Base-by-base conservation (phyloP, 768 basidiomycete genomes). In the Clitopilus hobsonii region DNA sequence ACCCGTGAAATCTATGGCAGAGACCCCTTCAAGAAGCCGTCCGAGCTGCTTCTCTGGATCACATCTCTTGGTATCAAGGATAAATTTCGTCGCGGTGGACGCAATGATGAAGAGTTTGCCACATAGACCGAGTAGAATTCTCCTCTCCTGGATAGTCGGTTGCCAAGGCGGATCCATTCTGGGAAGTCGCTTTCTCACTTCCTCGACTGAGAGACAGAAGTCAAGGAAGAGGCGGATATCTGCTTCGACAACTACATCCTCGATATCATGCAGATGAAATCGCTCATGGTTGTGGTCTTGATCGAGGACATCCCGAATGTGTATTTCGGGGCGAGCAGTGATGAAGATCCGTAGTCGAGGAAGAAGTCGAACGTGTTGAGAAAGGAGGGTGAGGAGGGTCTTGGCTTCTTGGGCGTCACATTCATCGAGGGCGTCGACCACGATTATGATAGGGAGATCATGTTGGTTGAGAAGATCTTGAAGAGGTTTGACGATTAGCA, bases 261-360 rank as follows among this genome's bases (percentile, higher is more conserved):
- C 52, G 38, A 53, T 47, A 18, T 53, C 38, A 25, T 53, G 52
- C 18, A 53, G 52, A 28, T 45, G 38, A 32, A 53, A 53, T 53
- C 52, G 20, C 13, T 45, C 38, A n/a, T 28, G 52, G 14, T 27
- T 20, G 16, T 38, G 14, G 25, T 28, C 27, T 20, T 16, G 26
- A 23, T 6, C 11, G 27, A 20, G 29, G 26, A 53, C 22, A 20
- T 45, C 25, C 16, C 38, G 25, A 11, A 45, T 20, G 6, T 22
- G 26, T 4, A 41, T 14, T 22, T 53, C 52, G 1, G 16, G 27
- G 8, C 18, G 52, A 29, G 38, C 22, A 14, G 38, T 45, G 4
- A 45, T 20, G n/a, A 45, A 45, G 22, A 45, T 10, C 22, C 41
- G 16, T 10, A 45, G 41, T 18, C 18, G 41, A 4, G 41, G 41